Base-by-base conservation (phyloP, 768 basidiomycete genomes). In the Tylopilus plumbeoviolaceoides region DNA sequence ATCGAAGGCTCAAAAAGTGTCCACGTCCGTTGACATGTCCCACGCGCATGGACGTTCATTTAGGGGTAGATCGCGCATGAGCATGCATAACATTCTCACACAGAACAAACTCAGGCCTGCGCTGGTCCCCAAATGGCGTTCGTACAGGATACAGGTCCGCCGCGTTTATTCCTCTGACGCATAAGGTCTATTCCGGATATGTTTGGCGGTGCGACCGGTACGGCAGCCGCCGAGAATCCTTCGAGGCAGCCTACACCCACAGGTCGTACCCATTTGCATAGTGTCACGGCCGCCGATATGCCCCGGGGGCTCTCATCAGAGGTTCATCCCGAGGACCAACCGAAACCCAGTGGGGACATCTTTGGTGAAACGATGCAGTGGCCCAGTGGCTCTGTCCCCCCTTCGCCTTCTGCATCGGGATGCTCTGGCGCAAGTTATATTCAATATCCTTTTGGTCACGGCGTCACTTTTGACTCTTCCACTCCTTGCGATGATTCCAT, bases 231-330 rank as follows among this genome's bases (percentile, higher is more conserved):
- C 61, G 70, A 54, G 71, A 63, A 59, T 23, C 58, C 57, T 35
- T 70, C 50, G 44, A 64, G 57, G 47, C 66, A 61, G 55, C 70
- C 68, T 20, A 59, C 66, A 0, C 59, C 69, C 5, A 66, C 71
- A 1, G 85, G 83, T 38, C 81, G 87, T 23, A 80, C 76, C 3
- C 89, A 91, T 60, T 89, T 88, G 4, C 84, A 88, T 57, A 89
- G 87, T 67, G 87, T 91, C 17, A 90, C 87, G 1, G 81, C 81
- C 2, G 82, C 79, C 12, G 87, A 91, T 53, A 71, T 81, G 42
- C 78, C 80, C 21, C 78, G 79, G 10, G 70, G 66, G 3, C 60
- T 70, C 1, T 39, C 66, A 15, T 51, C 65, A 3, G 55, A 56
- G n/a, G 4, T 55, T 8, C 60, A 68, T 30, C 57, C 68, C 23